Base-by-base conservation (phyloP, 208 protist genomes). In the Leptomonas seymouri region DNA sequence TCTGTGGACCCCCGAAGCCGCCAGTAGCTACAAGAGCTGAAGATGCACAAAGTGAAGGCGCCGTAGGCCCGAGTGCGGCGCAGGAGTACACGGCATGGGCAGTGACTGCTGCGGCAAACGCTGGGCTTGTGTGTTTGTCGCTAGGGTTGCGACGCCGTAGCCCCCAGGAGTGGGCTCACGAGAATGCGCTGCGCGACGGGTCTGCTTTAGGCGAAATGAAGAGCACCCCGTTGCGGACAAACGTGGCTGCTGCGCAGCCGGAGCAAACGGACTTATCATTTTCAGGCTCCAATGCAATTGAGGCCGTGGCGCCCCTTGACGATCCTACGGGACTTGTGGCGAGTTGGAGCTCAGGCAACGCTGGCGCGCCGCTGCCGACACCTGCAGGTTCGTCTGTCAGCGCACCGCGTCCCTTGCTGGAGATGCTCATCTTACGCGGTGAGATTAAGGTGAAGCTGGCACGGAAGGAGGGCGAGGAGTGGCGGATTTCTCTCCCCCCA, bases 11-110 rank as follows among this genome's bases (percentile, higher is more conserved):
- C 12, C 61, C 76, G 45, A 28, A 69, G 72, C 65, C 51, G 8
- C 25, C 16, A 7, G 25, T 36, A 21, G 45, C n/a, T 23, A 30
- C 50, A 20, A 21, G 46, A 25, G n/a, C 25, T 28, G 28, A 41
- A 0, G 39, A 20, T 14, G 46, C n/a, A 48, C 18, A 0, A 21
- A 65, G 15, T 0, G 30, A 11, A 14, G 53, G 5, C 4, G 48
- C 41, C 39, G 31, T 8, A 16, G 48, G n/a, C 7, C 14, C 51
- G 15, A 18, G 20, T 16, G 39, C 46, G 34, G 18, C 7, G 21
- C 66, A 20, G 34, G 78, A 78, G 75, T 81, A 73, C 63, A 76
- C 65, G 44, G 74, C 65, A 62, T 91, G 86, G 86, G 75, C 71
- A 20, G 83, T 89, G 41, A 79, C 77, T 2, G 77, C 72, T 1